Evolutionary conservation across 176 grass and related monocot genomes (phyloP), one percentile per base, ranked within the genome.

Genomic region (Triticum monococcum): DNA sequence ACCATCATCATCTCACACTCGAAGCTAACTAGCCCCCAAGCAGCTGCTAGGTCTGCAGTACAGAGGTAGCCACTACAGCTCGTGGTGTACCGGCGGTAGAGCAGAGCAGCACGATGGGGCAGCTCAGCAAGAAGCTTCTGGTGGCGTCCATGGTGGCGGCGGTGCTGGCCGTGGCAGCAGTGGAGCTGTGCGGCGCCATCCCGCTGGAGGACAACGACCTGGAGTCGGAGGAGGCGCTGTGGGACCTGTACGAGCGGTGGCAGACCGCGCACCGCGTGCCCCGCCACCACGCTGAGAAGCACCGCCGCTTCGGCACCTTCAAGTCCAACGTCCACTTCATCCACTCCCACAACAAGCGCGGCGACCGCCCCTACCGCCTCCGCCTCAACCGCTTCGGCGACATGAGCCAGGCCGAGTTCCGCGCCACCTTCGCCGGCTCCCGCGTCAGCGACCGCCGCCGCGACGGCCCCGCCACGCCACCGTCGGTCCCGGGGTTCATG

Each of bases 211-310:
- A 94, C 77, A 86, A 78, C 11, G 92, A 94, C 76, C 82, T 97
- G 28, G 88, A 72, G 36, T 84, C 89, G 4, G 94, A 94, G 9
- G 83, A 97, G 88, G 87, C 79, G 67, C 26, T 97, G 76, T 94
- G 92, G 92, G 56, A 89, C 72, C 87, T 97, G 77, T 97, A 97
- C 68, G 94, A 88, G 79, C 67, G 88, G 87, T 97, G 94, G 94
- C 94, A 91, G 63, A 10, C 62, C 65, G 88, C 89, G 8, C 91
- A 97, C 90, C 41, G 17, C 0, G 87, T 97, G 87, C 81, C 52
- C 0, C 84, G 89, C 8, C 85, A 88, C 85, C 91, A 88, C 79
- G 45, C 64, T 69, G 89, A 97, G 89, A 94, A 88, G 81, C 75
- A 93, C 46, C 89, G 84, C 9, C 85, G 94, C n/a, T 97, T 97